Evolutionary conservation across 805 yeast genomes (phyloP), one percentile per base, ranked within the genome.

Genomic region (Candida xyloterini): DNA sequence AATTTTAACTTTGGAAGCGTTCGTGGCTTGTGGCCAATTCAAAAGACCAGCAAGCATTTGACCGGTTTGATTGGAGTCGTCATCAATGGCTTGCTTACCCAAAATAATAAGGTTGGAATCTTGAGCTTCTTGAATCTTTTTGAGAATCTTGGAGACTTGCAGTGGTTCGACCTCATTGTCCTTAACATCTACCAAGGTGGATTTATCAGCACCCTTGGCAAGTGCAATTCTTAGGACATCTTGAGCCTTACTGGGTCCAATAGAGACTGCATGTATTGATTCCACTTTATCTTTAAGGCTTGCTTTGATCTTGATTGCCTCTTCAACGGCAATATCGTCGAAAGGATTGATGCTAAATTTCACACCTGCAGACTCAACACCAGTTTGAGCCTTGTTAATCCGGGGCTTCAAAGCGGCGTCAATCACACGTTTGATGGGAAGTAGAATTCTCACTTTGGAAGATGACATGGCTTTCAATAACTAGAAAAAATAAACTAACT

Each of bases 61-160:
- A 20, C 98, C 99, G 10, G 96, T 90, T 65, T 90, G 96, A 63
- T 87, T 88, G 30, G 87, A 72, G 57, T 93, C 99, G 53, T 89
- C 95, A 65, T 93, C 99, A 53, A 93, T 90, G 27, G 98, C 88
- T 66, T 93, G 99, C 61, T 93, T 93, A 33, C 99, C 99, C 62
- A 93, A 72, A 28, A 93, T 77, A 31, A 93, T 81, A 59, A 93
- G 67, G 64, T 93, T 90, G 27, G 86, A 74, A 8, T 74, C 67
- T 47, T 86, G 76, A 52, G 78, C 71, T 51, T 83, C 83, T 10
- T 84, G 89, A 15, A 86, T 68, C 57, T 83, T 74, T 50, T 81
- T 70, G 53, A 93, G 74, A 47, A 93, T 68, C 66, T 93, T 91
- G 35, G 98, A 96, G 25, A 91, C 89, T 3, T 81, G 76, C 52